A percentile compares a stretch with the other conserved stretches of the same genome.
These are phyloP conservation scores for Triticum turgidum DNA, from an alignment of 176 grass and related monocot genomes.

Conservation along the genomic window DNA sequence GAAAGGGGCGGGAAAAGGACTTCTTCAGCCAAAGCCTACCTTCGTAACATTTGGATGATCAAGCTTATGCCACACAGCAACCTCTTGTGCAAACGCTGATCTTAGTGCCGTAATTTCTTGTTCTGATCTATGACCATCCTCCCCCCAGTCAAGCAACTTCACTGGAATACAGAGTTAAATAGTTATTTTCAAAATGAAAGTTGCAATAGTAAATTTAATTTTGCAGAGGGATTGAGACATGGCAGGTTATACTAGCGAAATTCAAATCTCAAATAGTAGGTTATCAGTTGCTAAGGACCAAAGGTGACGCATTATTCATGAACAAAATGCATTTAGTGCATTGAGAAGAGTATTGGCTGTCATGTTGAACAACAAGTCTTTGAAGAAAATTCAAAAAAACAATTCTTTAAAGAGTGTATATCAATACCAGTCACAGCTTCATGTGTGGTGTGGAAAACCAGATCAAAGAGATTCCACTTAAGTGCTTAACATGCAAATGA, in stretches of 20 bases:
- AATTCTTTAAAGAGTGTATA: no score
- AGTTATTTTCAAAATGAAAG: constrained; percentile 11
- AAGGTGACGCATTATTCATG: constrained; percentile 13
- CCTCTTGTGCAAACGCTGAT: constrained; percentile 88
- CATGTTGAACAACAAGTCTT: background rate
- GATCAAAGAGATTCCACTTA: background rate
- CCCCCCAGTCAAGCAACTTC: constrained; percentile 98
- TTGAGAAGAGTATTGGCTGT: background rate
- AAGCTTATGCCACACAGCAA: constrained; percentile 95
- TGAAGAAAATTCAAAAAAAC: background rate
- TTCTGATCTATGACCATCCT: constrained; percentile 87
- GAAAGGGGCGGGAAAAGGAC: background rate
- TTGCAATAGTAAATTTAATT: background rate
- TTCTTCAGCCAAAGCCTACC: constrained; percentile 38
- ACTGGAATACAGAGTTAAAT: constrained; percentile 50
- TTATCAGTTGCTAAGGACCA: background rate
- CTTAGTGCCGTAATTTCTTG: constrained; percentile 78
- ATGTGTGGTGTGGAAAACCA: background rate
- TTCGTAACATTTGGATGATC: constrained; percentile 98
- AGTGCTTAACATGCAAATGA: constrained; percentile 14
- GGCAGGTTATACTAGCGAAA: constrained; percentile 1
- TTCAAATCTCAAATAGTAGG: constrained; percentile 8
- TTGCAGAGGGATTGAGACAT: background rate
- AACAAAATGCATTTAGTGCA: background rate
- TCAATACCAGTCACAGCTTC: background rate